Base-by-base conservation (phyloP, 495 filamentous ascomycete genomes). In the Aspergillus nanangensis region DNA sequence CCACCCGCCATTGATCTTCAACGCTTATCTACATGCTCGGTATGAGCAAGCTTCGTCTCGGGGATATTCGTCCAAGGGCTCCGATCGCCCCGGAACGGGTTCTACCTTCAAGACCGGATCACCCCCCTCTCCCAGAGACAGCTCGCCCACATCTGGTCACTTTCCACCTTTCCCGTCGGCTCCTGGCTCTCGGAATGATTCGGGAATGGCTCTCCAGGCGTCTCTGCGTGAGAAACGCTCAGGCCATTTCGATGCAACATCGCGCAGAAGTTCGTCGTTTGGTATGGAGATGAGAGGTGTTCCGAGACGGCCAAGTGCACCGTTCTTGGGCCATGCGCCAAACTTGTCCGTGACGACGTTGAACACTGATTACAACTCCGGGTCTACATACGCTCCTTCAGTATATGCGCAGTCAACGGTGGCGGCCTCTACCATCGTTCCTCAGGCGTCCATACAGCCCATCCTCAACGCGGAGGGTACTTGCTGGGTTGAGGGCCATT, bases 371-470 rank as follows among this genome's bases (percentile, higher is more conserved):
- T 77, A 80, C 47, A 77, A 84, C 38, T 79, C 84, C 14, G 81
- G 82, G 2, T 92, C 83, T 11, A 84, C 82, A 3, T 98, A 98
- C 69, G 91, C 93, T 2, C 92, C 93, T 2, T 96, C 92, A 3
- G 88, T 91, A 2, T 98, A 96, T 66, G 93, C 93, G 2, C 88
- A 92, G 56, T 96, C 91, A 13, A 98, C 93, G 8, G 76, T 97
- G n/a, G 93, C 93, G 23, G 93, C 93, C n/a, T 95, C 90, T 11
- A 98, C 93, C 0, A 84, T 98, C 56, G 95, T 98, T 80, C 92
- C 93, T 10, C 88, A 90, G 59, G 80, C 94, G 67, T 72, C 88
- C 38, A 72, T 88, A 51, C 90, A 95, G 58, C 89, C 87, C 2
- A 87, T 95, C 7, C 74, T 79, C 27, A 94, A 95, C 56, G 88